Base-by-base conservation (phyloP, 1,139 yeast species). In the Protomyces pachydermus region DNA sequence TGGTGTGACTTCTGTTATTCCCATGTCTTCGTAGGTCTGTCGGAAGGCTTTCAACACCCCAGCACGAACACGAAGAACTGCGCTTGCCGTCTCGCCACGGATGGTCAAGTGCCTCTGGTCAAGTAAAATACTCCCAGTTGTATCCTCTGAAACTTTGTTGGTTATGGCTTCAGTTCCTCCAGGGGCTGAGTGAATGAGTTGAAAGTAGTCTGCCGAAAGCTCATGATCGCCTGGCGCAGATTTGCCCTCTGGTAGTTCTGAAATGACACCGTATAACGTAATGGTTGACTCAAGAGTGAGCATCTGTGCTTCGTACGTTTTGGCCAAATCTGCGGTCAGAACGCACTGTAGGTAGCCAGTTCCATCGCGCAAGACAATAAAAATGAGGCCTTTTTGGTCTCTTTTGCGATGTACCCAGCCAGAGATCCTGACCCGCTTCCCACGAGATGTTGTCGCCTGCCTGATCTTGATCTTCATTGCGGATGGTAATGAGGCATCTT, bases 371-470 rank as follows among this genome's bases (percentile, higher is more conserved):
- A 95, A 80, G 54, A 95, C 93, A 67, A 95, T 76, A 75, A 95
- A 95, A 18, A 88, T 95, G 63, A 90, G 82, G 48, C 96, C 97
- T 80, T 95, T 95, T 77, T 93, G 98, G 61, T 84, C 73, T 76
- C 99, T 86, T 73, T 93, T 81, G 76, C 98, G 88, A 77, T 95
- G 99, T 68, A 95, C 81, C 99, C 99, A 95, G 68, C 98, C 99
- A 70, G 84, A 85, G 53, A 91, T 86, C 67, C 80, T 75, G 65
- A 91, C 90, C 75, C 98, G 84, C 67, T 79, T 70, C 58, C 81
- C 87, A 53, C 87, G 77, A 73, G 78, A 74, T 2, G 79, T 81
- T 66, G 80, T 81, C 54, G 87, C 76, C 5, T 79, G 71, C 68
- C 80, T 77, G 72, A 93, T 82, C 78, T 90, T 91, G 75, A 84